Base-by-base conservation (phyloP, 805 yeast species). In the Candida vartiovaarae region DNA sequence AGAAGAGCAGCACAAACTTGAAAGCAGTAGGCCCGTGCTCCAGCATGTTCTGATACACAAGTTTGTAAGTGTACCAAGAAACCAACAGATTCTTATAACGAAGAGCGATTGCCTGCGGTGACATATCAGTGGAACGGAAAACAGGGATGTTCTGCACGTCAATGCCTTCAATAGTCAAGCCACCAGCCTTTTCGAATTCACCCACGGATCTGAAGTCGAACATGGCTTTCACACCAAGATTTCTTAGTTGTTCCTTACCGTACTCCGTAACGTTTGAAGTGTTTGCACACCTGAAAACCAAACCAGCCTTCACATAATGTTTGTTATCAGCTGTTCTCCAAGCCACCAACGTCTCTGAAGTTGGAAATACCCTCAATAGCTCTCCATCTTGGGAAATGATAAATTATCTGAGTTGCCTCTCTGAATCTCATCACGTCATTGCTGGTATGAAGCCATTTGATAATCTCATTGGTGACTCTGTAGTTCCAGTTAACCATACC, bases 341-440 rank as follows among this genome's bases (percentile, higher is more conserved):
- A 10, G n/a, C 95, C 95, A 2, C 95, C 96, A 44, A 82, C 57
- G 55, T 88, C 95, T 49, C 96, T 70, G 54, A 85, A 82, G 54
- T 87, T 87, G 34, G 73, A 61, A 23, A 85, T 74, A 0, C 89
- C 90, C 6, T 82, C 84, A 23, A 85, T 71, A 0, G 61, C 41
- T 50, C 77, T 77, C 82, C 84, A 81, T 46, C 90, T 65, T 2
- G 77, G 63, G 23, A 66, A 52, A n/a, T 60, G 57, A 5, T 71
- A 72, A 4, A 78, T 60, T 20, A 47, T 52, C 15, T 52, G 42
- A 25, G 68, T 59, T 2, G 60, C 45, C 8, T 64, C 57, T 47
- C 68, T 65, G 51, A 82, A 84, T 40, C 91, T 62, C n/a, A 55
- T 50, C 26, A 75, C 60, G 45, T 79, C 81, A n/a, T 68, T 67